A percentile compares a stretch with the other conserved stretches of the same genome.
Conservation (phyloP, 805 yeast species). For the Lachancea sp. region DNA sequence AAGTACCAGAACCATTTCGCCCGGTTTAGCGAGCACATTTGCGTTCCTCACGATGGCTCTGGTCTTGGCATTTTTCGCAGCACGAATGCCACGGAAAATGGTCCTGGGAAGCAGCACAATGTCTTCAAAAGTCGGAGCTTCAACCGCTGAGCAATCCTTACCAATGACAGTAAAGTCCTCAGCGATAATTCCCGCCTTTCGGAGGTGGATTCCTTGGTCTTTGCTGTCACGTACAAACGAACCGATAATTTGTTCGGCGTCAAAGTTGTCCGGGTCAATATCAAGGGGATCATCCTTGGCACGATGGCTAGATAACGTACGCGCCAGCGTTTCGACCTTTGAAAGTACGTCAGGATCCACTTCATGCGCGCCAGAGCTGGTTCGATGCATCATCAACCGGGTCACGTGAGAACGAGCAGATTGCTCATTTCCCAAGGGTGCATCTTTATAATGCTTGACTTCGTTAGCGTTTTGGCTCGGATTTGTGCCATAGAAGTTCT, state of each 20-base stretch:
- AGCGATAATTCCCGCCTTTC: slow-evolving; percentile 41
- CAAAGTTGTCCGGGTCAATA: slow-evolving; percentile 14
- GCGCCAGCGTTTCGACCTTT: slow-evolving; percentile 23
- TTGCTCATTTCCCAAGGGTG: not conserved
- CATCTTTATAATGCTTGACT: not conserved
- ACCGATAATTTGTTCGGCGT: slow-evolving; percentile 28
- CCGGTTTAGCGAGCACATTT: slow-evolving; percentile 46
- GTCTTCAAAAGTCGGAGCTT: slow-evolving; percentile 37
- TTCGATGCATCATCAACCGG: slow-evolving; percentile 6
- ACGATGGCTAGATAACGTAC: slow-evolving; percentile 23
- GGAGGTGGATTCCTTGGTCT: slow-evolving; percentile 41
- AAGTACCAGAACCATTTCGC: slow-evolving; percentile 63
- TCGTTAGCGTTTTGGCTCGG: too few species aligned
- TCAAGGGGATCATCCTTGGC: slow-evolving; percentile 18
- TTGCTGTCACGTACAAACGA: slow-evolving; percentile 36
- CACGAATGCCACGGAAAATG: slow-evolving; percentile 26
- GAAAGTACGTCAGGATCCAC: slow-evolving; percentile 16
- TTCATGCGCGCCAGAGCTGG: slow-evolving; percentile 1
- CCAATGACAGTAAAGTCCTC: slow-evolving; percentile 36
- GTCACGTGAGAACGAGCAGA: slow-evolving; percentile 1
- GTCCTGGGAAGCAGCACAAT: slow-evolving; percentile 31
- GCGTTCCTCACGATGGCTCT: slow-evolving; percentile 36
- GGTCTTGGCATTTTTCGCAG: slow-evolving; percentile 29
- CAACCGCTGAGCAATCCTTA: slow-evolving; percentile 35
- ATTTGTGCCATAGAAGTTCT: too few species aligned